Percentiles rank a stretch among this genome's conserved stretches.
Conservation (phyloP, 83 land plant genomes). For the Picea abies region DNA sequence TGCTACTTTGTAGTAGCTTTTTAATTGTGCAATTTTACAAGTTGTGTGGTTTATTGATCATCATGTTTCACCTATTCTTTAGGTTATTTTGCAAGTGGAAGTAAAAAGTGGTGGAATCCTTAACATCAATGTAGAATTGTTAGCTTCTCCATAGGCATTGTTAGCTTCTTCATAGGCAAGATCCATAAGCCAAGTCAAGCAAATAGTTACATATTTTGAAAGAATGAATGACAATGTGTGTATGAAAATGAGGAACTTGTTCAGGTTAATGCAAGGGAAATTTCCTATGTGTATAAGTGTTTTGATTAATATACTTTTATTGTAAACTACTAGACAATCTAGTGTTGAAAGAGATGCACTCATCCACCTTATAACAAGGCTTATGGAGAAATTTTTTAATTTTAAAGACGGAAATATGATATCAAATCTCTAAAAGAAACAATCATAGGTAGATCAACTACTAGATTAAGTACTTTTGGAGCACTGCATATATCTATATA, state of each 20-base stretch:
- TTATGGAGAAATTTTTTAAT: conserved; percentile 52
- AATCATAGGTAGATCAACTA: conserved; percentile 30
- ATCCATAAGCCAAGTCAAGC: conserved; percentile 65
- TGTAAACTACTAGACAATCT: conserved; percentile 57
- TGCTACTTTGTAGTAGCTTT: neutral
- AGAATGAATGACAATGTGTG: conserved; percentile 46
- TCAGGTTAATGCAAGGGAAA: conserved; percentile 32
- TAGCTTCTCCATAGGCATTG: conserved; percentile 57
- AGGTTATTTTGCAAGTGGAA: conserved; percentile 65
- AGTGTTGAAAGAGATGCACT: conserved; percentile 63
- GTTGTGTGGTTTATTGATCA: conserved; percentile 41
- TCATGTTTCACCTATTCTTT: conserved; percentile 55
- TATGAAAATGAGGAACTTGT: conserved; percentile 51
- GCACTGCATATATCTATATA: conserved; percentile 16
- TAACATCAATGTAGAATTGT: conserved; percentile 58
- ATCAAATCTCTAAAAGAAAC: conserved; percentile 35
- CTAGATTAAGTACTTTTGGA: conserved; percentile 34
- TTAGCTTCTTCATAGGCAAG: conserved; percentile 65
- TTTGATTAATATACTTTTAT: neutral
- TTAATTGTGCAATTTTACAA: neutral
- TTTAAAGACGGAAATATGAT: conserved; percentile 52
- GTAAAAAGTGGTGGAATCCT: conserved; percentile 50
- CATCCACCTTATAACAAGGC: conserved; percentile 57
- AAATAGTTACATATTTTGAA: conserved; percentile 48
- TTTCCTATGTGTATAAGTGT: neutral